These are phyloP conservation scores for Debaryomyces subglobosus DNA, from an alignment of 1,139 yeast genomes.

Conservation along the genomic window DNA sequence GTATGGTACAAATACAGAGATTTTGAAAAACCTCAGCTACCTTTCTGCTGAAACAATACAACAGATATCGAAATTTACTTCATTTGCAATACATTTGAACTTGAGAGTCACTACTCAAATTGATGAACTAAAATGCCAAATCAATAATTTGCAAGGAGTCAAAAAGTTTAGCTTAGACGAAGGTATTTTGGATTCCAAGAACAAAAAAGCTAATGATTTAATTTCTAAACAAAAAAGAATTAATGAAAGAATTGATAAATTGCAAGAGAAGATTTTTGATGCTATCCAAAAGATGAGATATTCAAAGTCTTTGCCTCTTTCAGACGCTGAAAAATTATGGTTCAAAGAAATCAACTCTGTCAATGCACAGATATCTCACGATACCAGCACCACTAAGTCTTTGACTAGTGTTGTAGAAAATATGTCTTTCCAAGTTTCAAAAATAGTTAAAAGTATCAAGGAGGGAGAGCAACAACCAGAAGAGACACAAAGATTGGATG, in stretches of 20 bases:
- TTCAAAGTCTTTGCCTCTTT: constrained; percentile 32
- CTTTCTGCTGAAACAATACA: constrained; percentile 23
- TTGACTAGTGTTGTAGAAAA: constrained; percentile 15
- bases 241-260: constrained; percentile 20
- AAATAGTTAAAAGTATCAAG: constrained; percentile 10
- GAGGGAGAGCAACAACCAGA: background rate
- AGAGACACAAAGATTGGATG: constrained; percentile 1
- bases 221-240: constrained; percentile 26
- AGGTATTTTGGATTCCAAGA: constrained; percentile 3
- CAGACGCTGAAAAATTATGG: constrained; percentile 41
- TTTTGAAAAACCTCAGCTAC: constrained; percentile 21
- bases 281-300: constrained; percentile 25
- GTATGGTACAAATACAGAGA: constrained; percentile 10
- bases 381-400: constrained; percentile 11
- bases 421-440: constrained; percentile 21
- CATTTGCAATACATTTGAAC: constrained; percentile 26
- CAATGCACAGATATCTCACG: constrained; percentile 16
- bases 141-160: constrained; percentile 20
- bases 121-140: constrained; percentile 28
- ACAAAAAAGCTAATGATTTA: constrained; percentile 19
- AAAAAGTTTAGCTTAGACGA: constrained; percentile 5
- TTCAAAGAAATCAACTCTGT: constrained; percentile 38
- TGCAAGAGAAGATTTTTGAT: constrained; percentile 28
- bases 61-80: constrained; percentile 22
- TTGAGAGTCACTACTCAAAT: constrained; percentile 26